Base-by-base conservation (phyloP, 495 filamentous ascomycete genomes). In the Xylaria palmicola region DNA sequence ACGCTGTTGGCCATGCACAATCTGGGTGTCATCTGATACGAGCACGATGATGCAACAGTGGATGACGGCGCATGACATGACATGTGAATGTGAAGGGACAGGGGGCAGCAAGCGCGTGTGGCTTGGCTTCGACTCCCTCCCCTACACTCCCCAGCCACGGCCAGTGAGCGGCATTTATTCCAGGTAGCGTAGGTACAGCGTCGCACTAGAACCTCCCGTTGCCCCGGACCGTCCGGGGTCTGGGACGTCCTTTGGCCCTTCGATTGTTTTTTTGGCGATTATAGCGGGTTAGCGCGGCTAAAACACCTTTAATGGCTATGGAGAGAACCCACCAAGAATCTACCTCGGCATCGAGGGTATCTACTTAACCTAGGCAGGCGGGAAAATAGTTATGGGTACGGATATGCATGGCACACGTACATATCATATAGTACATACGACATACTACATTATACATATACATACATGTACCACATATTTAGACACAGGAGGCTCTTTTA, bases 281-380 rank as follows among this genome's bases (percentile, higher is more conserved):
- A 17, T 19, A 43, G 53, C 32, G 29, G 50, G 37, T 15, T 17
- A 41, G 55, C 39, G 41, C 55, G 55, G 32, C 24, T 41, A 47
- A 47, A 24, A 47, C n/a, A 3, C n/a, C 24, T 13, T 22, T n/a
- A n/a, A n/a, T n/a, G 24, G 44, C 24, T n/a, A 4, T 51, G 48
- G 17, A 22, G 48, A 34, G 22, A 15, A 39, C 51, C 51, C 51
- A 54, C 32, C 58, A 53, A 53, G 13, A 58, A 32, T 61, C 68
- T 70, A 70, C 68, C 68, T 70, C 68, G 68, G 68, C 63, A 70
- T 60, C 59, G 65, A n/a, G 53, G 57, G 24, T 17, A 20, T 39
- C 32, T 29, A 43, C 29, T 39, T 43, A n/a, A 43, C 19, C 40
- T 43, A n/a, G 19, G 40, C 12, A n/a, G 6, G n/a, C n/a, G n/a